A percentile compares a stretch with the other conserved stretches of the same genome.
Evolutionary conservation across 106 monocot species (phyloP).

Genomic region (Agapanthus africanus): DNA sequence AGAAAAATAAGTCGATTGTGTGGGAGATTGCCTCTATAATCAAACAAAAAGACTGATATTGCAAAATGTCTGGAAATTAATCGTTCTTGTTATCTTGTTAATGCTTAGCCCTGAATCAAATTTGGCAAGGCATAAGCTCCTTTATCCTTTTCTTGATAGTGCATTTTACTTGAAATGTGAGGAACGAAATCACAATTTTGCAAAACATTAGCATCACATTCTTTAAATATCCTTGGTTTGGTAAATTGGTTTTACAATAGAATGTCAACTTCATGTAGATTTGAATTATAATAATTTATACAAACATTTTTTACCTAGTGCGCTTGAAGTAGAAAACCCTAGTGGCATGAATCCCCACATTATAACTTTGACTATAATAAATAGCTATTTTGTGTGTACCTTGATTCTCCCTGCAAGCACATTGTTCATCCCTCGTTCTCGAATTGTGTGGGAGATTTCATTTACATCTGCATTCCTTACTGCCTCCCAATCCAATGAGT

Average conservation of each 20-base stretch:
- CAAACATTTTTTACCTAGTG: not conserved
- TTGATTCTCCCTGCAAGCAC: conserved; percentile 70
- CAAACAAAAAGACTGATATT: no score
- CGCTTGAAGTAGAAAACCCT: not conserved
- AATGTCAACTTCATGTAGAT: no score
- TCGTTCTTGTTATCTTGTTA: no score
- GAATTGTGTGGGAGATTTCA: conserved; percentile 55
- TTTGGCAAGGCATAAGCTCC: no score
- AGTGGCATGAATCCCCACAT: no score
- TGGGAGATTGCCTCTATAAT: no score
- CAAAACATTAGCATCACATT: not conserved
- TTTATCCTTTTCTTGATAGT: no score
- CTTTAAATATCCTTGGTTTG: not conserved
- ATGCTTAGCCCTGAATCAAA: no score
- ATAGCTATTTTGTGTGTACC: conserved; percentile 31
- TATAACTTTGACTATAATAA: no score
- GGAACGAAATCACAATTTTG: not conserved
- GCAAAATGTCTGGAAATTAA: no score
- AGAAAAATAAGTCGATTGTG: not conserved
- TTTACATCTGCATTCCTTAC: conserved; percentile 45
- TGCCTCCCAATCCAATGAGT: conserved; percentile 77
- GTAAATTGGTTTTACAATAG: not conserved
- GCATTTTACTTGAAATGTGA: no score
- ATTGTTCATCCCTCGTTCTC: conserved; percentile 67
- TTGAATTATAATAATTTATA: no score